Percentiles rank a stretch among this genome's conserved stretches.
Evolutionary conservation across 164 flowering plant genomes (phyloP).

Genomic region (Liquidambar formosana): DNA sequence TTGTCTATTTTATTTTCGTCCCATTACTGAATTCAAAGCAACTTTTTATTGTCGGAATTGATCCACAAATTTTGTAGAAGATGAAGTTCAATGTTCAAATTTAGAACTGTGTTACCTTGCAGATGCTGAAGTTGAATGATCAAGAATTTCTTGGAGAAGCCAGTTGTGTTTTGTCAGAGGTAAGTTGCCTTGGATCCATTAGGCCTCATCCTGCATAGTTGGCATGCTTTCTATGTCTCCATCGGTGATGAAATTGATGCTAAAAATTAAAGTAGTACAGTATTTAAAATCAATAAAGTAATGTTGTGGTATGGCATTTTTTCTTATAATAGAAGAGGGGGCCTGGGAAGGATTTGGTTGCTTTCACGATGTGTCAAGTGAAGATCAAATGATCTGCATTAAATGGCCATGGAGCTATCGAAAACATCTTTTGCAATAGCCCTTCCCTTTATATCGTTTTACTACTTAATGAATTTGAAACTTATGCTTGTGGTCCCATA

Average conservation of each 20-base stretch:
- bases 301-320: neutral
- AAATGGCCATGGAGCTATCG: neutral
- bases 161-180: constrained; percentile 82
- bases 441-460: neutral
- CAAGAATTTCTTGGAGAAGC: constrained; percentile 93
- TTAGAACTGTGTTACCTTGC: constrained; percentile 24
- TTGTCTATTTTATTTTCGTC: no score
- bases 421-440: neutral
- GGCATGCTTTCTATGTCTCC: neutral
- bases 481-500: neutral
- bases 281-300: no score
- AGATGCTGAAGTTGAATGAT: constrained; percentile 69
- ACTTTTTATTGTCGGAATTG: no score
- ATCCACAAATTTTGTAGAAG: no score
- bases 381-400: neutral
- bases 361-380: neutral
- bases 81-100: no score
- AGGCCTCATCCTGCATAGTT: neutral
- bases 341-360: constrained; percentile 1
- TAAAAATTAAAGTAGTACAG: no score
- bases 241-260: no score
- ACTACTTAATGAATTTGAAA: neutral
- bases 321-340: neutral
- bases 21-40: no score
- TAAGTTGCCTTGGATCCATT: constrained; percentile 19